Percentiles rank a stretch among this genome's conserved stretches.
These are phyloP conservation scores for Otatea glauca DNA, from an alignment of 176 grass and related monocot species.

Conservation along the genomic window DNA sequence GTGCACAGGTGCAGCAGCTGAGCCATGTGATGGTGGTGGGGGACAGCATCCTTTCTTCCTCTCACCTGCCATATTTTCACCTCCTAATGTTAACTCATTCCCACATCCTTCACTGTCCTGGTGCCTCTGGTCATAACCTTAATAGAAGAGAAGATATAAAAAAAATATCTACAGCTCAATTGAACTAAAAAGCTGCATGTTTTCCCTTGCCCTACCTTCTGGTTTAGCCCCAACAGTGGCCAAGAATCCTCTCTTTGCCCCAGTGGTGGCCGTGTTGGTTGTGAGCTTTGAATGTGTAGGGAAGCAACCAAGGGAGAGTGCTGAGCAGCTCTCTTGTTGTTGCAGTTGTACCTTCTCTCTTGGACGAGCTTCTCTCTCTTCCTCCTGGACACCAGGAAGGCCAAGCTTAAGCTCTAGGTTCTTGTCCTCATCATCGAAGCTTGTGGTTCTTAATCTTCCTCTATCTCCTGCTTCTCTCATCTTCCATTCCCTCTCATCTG, in stretches of 20 bases:
- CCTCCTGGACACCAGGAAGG: slow-evolving; percentile 54
- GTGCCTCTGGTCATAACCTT: slow-evolving; percentile 56
- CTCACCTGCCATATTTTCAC: slow-evolving; percentile 54
- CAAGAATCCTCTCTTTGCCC: slow-evolving; percentile 65
- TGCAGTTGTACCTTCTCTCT: slow-evolving; percentile 33
- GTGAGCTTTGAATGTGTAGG: slow-evolving; percentile 46
- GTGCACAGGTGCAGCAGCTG: slow-evolving; percentile 38
- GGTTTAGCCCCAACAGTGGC: slow-evolving; percentile 48
- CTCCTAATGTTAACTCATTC: slow-evolving; percentile 56
- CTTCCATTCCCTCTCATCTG: slow-evolving; percentile 62
- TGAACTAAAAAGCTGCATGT: not conserved
- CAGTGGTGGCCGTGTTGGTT: slow-evolving; percentile 30
- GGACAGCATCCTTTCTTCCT: slow-evolving; percentile 61
- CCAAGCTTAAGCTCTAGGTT: slow-evolving; percentile 80
- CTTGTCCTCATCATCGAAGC: slow-evolving; percentile 45
- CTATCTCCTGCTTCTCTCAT: not conserved
- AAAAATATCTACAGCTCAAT: not conserved
- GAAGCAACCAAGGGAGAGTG: slow-evolving; percentile 55
- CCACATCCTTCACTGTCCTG: slow-evolving; percentile 38
- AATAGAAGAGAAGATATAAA: not conserved
- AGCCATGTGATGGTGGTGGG: slow-evolving; percentile 47
- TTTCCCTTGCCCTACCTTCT: slow-evolving; percentile 50
- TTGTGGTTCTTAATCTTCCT: slow-evolving; percentile 12
- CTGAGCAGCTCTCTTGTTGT: slow-evolving; percentile 45
- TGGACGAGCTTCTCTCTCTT: not conserved